Conservation (phyloP, 768 basidiomycete genomes). For the Sarcodon aspratus region DNA sequence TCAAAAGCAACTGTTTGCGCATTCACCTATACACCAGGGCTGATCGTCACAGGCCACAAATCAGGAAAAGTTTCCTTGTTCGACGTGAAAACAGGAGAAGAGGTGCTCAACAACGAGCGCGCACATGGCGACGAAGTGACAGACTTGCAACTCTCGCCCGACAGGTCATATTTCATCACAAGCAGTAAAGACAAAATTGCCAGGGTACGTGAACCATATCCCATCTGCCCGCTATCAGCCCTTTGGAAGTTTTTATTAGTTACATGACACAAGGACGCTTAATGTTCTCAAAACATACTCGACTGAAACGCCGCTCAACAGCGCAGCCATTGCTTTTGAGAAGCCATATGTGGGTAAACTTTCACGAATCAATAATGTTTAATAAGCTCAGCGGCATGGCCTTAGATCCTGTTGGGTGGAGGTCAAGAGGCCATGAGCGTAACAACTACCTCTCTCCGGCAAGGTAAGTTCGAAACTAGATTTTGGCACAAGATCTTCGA, state of each 20-base stretch:
- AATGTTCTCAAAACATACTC: slow-evolving; percentile 86
- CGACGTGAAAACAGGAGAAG: slow-evolving; percentile 80
- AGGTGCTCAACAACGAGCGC: slow-evolving; percentile 72
- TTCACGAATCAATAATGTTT: neutral
- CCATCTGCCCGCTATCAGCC: neutral
- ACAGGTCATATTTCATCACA: slow-evolving; percentile 91
- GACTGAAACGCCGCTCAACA: slow-evolving; percentile 93
- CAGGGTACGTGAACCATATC: slow-evolving; percentile 40
- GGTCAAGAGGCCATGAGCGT: slow-evolving; percentile 98
- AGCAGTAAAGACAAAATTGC: slow-evolving; percentile 96
- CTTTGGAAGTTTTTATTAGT: slow-evolving; percentile 20
- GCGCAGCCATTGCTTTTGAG: slow-evolving; percentile 74
- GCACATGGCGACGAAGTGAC: slow-evolving; percentile 84
- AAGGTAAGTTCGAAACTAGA: slow-evolving; percentile 95
- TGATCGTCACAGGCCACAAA: slow-evolving; percentile 92
- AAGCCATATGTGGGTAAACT: slow-evolving; percentile 62
- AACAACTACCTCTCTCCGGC: slow-evolving; percentile 85
- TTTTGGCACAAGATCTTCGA: slow-evolving; percentile 98
- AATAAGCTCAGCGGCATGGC: neutral
- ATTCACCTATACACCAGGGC: slow-evolving; percentile 66
- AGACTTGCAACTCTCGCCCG: slow-evolving; percentile 84
- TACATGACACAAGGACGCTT: slow-evolving; percentile 85
- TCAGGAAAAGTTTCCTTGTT: slow-evolving; percentile 91
- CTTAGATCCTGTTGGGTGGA: slow-evolving; percentile 81
- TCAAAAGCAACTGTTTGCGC: slow-evolving; percentile 97